These are phyloP conservation scores for Zasmidium citrigriseum DNA, from an alignment of 2,329 filamentous ascomycete genomes.

Conservation along the genomic window DNA sequence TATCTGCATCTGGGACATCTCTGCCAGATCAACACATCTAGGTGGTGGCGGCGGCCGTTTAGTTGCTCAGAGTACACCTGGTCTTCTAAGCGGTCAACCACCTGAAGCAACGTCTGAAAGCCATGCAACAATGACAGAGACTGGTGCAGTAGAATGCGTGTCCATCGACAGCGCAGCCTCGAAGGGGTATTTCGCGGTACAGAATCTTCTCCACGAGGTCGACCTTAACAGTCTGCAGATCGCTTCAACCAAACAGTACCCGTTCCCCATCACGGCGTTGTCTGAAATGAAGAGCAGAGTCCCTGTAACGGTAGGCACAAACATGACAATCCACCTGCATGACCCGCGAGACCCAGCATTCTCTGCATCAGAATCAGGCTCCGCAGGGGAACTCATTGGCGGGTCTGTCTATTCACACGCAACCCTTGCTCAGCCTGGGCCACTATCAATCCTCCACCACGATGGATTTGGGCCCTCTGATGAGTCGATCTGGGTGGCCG, in stretches of 20 bases:
- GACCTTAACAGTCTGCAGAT: slow-evolving; percentile 74
- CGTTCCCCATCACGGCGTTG: slow-evolving; percentile 80
- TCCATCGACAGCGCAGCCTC: slow-evolving; percentile 70
- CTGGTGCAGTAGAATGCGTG: slow-evolving; percentile 75
- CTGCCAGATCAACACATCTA: slow-evolving; percentile 20
- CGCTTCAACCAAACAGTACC: slow-evolving; percentile 69
- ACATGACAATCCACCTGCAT: slow-evolving; percentile 76
- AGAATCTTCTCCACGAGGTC: slow-evolving; percentile 75
- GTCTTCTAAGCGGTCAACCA: slow-evolving; percentile 64
- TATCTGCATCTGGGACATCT: slow-evolving; percentile 77
- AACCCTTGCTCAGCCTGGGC: slow-evolving; percentile 75
- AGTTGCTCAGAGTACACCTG: slow-evolving; percentile 64
- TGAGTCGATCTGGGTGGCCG: slow-evolving; percentile 81
- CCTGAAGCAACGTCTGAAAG: slow-evolving; percentile 47
- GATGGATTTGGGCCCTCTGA: slow-evolving; percentile 58
- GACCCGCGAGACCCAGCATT: slow-evolving; percentile 63
- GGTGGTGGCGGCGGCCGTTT: slow-evolving; percentile 55
- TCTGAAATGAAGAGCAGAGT: slow-evolving; percentile 67
- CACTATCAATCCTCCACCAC: slow-evolving; percentile 79
- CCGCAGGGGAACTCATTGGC: slow-evolving; percentile 30
- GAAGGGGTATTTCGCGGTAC: slow-evolving; percentile 77
- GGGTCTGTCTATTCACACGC: slow-evolving; percentile 58
- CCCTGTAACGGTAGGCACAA: slow-evolving; percentile 82
- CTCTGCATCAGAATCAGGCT: slow-evolving; percentile 10
- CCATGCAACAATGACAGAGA: slow-evolving; percentile 66